phyloP scores from a whole-genome alignment of 75 land plant genomes.

The Cunninghamia lanceolata region DNA sequence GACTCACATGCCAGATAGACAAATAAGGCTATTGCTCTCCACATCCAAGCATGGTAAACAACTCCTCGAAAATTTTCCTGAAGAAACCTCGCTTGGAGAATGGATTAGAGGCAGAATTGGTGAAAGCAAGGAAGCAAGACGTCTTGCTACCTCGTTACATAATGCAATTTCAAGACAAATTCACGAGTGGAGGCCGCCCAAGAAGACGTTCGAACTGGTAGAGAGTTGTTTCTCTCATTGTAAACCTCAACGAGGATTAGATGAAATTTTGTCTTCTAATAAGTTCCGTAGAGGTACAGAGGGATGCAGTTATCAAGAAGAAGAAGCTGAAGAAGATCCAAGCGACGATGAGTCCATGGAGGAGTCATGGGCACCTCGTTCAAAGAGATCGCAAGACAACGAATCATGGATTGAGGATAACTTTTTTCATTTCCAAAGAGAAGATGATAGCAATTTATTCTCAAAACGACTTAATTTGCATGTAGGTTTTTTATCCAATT shows the following conservation, averaged over 20 bases:
- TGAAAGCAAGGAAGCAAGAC: background rate
- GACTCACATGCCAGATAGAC: background rate
- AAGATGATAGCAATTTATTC: background rate
- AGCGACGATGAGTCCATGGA: background rate
- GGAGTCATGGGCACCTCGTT: background rate
- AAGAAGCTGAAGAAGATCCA: background rate
- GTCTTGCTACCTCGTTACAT: background rate
- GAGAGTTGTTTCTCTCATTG: background rate
- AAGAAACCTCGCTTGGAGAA: background rate
- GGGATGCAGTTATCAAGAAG: background rate
- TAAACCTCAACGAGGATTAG: background rate
- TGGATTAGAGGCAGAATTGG: background rate
- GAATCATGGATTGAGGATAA: background rate
- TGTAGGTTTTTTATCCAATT: background rate
- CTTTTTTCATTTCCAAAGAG: background rate
- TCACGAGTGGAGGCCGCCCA: background rate
- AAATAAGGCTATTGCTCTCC: background rate
- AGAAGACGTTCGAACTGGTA: background rate
- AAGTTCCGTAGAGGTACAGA: background rate
- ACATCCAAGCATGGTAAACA: background rate
- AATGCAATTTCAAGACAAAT: background rate
- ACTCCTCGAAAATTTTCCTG: background rate
- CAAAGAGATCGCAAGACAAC: background rate
- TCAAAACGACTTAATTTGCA: background rate
- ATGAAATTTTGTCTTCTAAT: background rate